Conservation (phyloP, 768 basidiomycete species). For the Kwoniella mangroviensis region DNA sequence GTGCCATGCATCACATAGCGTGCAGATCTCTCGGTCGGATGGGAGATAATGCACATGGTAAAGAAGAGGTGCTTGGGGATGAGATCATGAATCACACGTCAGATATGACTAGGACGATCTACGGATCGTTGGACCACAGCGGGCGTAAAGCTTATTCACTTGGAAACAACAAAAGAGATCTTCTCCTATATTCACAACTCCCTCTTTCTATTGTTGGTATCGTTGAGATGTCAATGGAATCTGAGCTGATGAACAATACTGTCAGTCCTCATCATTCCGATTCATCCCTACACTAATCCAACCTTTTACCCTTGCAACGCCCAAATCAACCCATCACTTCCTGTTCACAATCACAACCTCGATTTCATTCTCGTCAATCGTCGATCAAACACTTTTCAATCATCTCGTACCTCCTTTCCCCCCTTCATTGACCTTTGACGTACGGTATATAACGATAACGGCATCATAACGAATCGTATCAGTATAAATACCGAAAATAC, state of each 20-base stretch:
- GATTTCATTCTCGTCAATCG: background rate
- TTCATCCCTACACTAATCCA: background rate
- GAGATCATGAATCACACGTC: background rate
- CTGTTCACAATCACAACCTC: background rate
- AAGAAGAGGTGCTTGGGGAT: background rate
- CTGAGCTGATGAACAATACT: background rate
- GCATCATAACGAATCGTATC: background rate
- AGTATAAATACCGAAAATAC: background rate
- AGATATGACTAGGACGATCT: background rate
- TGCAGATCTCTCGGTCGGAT: background rate
- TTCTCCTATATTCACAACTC: background rate
- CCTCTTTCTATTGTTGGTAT: background rate
- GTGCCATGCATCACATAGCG: too few species aligned
- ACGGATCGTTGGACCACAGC: background rate
- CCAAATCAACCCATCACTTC: background rate
- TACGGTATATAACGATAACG: background rate
- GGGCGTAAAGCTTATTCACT: background rate
- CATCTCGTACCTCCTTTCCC: conserved; percentile 4
- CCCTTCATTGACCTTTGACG: background rate
- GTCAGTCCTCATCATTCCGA: background rate
- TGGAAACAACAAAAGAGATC: background rate
- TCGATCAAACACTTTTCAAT: conserved; percentile 9
- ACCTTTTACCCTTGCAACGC: background rate
- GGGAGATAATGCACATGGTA: background rate
- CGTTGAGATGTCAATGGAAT: background rate